Percentiles rank a stretch among this genome's conserved stretches.
phyloP scores from a whole-genome alignment of 257 asterid species.

The Gynochthodes officinalis region DNA sequence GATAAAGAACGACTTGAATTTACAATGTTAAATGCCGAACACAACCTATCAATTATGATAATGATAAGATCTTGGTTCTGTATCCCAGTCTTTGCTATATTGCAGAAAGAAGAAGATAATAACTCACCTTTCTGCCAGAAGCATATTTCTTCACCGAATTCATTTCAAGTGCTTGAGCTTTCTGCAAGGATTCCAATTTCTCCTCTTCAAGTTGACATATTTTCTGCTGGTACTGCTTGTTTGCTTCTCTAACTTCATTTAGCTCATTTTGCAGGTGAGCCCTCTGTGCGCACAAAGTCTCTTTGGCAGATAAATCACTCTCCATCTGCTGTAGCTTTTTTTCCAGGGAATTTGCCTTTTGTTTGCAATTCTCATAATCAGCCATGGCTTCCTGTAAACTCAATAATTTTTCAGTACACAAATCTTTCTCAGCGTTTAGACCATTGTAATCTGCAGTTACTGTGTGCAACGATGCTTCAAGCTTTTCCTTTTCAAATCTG shows the following conservation, averaged over 20 bases:
- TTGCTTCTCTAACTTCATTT: slow-evolving; percentile 40
- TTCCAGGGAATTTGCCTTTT: slow-evolving; percentile 37
- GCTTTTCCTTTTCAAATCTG: slow-evolving; percentile 43
- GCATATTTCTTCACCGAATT: slow-evolving; percentile 39
- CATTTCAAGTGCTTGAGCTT: slow-evolving; percentile 55
- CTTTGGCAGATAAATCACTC: slow-evolving; percentile 43
- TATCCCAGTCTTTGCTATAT: neutral
- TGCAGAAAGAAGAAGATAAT: neutral
- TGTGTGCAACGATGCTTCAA: slow-evolving; percentile 37
- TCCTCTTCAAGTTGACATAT: slow-evolving; percentile 59
- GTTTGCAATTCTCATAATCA: slow-evolving; percentile 61
- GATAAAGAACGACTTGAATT: neutral
- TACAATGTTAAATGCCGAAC: neutral
- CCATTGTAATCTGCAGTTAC: slow-evolving; percentile 45
- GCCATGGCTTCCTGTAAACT: slow-evolving; percentile 32
- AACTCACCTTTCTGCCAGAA: slow-evolving; percentile 42
- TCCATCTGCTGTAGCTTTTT: slow-evolving; percentile 55
- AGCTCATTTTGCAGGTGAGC: slow-evolving; percentile 46
- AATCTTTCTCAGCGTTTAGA: slow-evolving; percentile 52
- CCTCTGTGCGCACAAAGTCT: slow-evolving; percentile 31
- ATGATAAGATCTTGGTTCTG: neutral
- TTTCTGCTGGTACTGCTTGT: slow-evolving; percentile 48
- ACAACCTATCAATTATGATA: neutral
- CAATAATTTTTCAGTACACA: slow-evolving; percentile 34
- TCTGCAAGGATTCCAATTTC: slow-evolving; percentile 45